Base-by-base conservation (phyloP, 1,284 basidiomycete species). In the Austropuccinia psidii region DNA sequence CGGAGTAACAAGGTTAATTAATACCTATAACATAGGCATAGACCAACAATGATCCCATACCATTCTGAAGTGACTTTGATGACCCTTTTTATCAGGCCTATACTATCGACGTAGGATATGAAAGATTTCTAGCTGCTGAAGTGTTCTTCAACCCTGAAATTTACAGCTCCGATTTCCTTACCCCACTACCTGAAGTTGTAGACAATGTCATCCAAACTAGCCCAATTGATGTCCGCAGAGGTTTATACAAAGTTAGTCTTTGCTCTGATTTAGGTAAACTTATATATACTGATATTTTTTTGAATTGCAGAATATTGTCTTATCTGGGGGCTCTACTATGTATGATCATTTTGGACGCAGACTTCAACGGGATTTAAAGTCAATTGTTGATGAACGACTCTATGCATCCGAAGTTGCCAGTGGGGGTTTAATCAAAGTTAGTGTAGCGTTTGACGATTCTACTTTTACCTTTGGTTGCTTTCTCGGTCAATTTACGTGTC, bases 101-200 rank as follows among this genome's bases (percentile, higher is more conserved):
- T 82, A 81, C 84, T 65, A 84, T 98, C 58, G 95, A 99, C 79
- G 88, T 99, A 75, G 96, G 96, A 24, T 98, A 98, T 83, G 96
- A 98, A 82, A 91, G 96, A 43, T 99, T 99, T 87, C 87, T 99
- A 47, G 95, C 95, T 0, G 93, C 96, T 4, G 96, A 98, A 81
- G 96, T 98, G 80, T 98, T 98, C 84, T 98, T 98, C 86, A 98
- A 98, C 83, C 96, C 96, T 13, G 96, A 98, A 81, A 97, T 99
- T 78, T 92, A 90, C 81, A 95, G 91, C 0, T 96, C 93, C 57
- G 96, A 99, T 82, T 99, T 98, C 85, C 83, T 99, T 75, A 98
- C 95, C 1, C 96, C 96, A 4, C 85, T 99, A 2, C 94, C 96
- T 0, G 89, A 97, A 76, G 92, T 99, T 50, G 96, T 99, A 73